Base-by-base conservation (phyloP, 108 stramenopile genomes). In the Cyclostephanos tholiformis region DNA sequence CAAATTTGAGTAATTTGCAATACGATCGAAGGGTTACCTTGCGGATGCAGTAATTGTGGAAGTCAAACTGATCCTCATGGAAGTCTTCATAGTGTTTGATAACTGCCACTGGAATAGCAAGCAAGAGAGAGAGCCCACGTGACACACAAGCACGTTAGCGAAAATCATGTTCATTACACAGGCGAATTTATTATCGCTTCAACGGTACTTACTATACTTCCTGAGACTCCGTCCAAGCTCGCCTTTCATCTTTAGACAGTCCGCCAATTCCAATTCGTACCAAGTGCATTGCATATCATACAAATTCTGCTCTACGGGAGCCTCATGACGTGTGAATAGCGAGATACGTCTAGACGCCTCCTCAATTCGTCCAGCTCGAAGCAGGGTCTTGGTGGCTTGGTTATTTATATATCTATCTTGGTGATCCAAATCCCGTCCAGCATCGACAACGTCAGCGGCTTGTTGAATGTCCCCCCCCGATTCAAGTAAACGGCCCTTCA, bases 381-480 rank as follows among this genome's bases (percentile, higher is more conserved):
- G 75, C 79, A 98, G 79, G 51, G 97, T 98, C 77, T 98, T 97
- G 1, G 97, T 97, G 14, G 96, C 89, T 77, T 97, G 96, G 83
- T 97, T 98, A 76, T 99, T 99, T 71, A 99, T 93, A 77, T 98
- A 98, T 20, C 98, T 91, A 87, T 99, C 99, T 56, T 96, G 93
- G 50, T 92, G 79, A 79, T 99, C 99, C 38, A 99, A 75, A 65
- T 91, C 89, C 13, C 98, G 83, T 1, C 95, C 97, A 29, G 79
- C 60, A 73, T 98, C 97, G 19, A 98, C 61, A 20, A 75, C 83
- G 63, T 92, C 94, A 0, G 97, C 98, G 30, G 99, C 99, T 7
- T 75, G 84, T 19, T 76, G 71, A 36, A 97, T 74, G 63, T 94
- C 89, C 4, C 99, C 99, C 29, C 84, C 80, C 23, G 83, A 73